Evolutionary conservation across 495 filamentous ascomycete genomes (phyloP), one percentile per base, ranked within the genome.

Genomic region (Cryomyces minteri): DNA sequence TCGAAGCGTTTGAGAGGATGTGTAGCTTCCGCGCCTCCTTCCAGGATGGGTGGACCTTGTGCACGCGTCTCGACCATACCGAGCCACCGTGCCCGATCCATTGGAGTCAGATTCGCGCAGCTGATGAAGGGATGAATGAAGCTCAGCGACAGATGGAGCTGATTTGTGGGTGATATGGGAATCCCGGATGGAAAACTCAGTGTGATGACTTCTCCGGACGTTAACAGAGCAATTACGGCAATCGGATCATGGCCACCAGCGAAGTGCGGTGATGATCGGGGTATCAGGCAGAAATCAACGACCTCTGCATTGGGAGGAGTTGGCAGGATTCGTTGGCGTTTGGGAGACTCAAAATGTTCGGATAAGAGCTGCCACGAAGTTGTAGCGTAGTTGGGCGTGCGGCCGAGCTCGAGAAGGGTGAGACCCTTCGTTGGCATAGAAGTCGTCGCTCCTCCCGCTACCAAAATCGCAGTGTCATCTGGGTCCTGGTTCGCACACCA

Each of bases 401-500:
- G 63, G 0, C 90, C 92, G 50, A 96, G 70, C 51, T 96, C 90
- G 29, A 95, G 54, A 47, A 96, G 88, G 5, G 79, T 92, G 47
- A 98, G 62, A 1, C 85, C 82, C 57, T 80, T 84, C 7, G 72
- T 67, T 28, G 71, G 62, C 31, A 77, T 69, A 30, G 74, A 73
- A 9, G 71, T 71, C 5, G 70, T 63, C 39, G 75, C 66, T 8
- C 92, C 90, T 12, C 90, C 90, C 9, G 87, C 82, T 46, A 98
- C 73, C 38, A 98, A 58, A 6, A 98, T 68, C 4, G 76, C 88
- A 39, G 88, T 95, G 56, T 96, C 88, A 55, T 98, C 90, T 2
- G 84, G 80, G 46, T 94, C 88, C 48, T 77, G 71, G 54, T 90
- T 92, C 18, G 81, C 82, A 62, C 90, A 96, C 92, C 92, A 98